phyloP scores from a whole-genome alignment of 257 asterid genomes.

The Gardenia jasminoides region DNA sequence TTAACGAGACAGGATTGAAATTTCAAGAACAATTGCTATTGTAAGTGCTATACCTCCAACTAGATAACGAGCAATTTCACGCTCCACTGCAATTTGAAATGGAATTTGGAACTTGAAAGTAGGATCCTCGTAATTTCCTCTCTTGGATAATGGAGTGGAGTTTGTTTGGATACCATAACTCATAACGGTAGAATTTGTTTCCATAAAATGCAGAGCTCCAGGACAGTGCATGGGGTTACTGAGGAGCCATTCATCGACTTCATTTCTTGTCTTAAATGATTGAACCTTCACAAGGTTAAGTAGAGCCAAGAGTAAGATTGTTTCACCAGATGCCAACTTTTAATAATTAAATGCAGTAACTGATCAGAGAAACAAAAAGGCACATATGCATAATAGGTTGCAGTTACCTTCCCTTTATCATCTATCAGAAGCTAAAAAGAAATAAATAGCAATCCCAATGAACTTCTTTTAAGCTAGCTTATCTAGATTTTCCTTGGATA shows the following conservation, averaged over 20 bases:
- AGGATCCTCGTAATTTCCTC: slow-evolving; percentile 81
- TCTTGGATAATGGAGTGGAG: slow-evolving; percentile 63
- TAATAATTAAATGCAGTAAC: neutral
- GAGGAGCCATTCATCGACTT: slow-evolving; percentile 82
- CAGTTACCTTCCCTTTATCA: neutral
- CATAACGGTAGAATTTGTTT: slow-evolving; percentile 68
- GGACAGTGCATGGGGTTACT: slow-evolving; percentile 72
- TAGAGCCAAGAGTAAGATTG: neutral
- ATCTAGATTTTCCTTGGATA: neutral
- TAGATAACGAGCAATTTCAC: slow-evolving; percentile 81
- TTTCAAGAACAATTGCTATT: neutral
- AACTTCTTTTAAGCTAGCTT: too few relatives aligned
- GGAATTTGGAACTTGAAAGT: slow-evolving; percentile 86
- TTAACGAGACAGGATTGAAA: neutral
- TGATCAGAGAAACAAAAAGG: neutral
- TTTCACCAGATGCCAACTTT: neutral
- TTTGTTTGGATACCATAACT: slow-evolving; percentile 92
- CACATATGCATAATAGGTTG: neutral
- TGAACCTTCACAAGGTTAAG: slow-evolving; percentile 27
- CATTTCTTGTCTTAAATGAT: slow-evolving; percentile 57
- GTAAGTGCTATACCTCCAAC: slow-evolving; percentile 55
- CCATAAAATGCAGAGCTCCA: slow-evolving; percentile 82
- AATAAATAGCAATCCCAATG: neutral
- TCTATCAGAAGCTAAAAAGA: neutral
- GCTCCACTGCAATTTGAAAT: slow-evolving; percentile 90